Percentiles rank a stretch among this genome's conserved stretches.
phyloP scores from a whole-genome alignment of 768 basidiomycete species.

The Neoboletus magnificus region DNA sequence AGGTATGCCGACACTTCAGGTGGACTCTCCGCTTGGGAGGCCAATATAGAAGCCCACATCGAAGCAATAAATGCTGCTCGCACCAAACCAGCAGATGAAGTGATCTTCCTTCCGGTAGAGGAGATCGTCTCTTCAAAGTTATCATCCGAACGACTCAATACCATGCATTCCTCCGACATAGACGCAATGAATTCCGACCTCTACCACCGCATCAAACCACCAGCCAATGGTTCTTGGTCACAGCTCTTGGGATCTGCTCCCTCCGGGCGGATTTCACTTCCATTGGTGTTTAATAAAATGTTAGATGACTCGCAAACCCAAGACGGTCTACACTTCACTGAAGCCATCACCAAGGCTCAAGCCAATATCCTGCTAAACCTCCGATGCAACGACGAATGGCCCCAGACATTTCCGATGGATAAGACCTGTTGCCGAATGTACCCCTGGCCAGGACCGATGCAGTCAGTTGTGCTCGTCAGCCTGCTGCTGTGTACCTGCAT shows the following conservation, averaged over 20 bases:
- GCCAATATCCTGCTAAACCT: constrained; percentile 77
- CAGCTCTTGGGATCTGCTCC: constrained; percentile 24
- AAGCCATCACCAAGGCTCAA: constrained; percentile 59
- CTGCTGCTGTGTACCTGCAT: constrained; percentile 53
- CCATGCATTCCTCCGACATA: constrained; percentile 75
- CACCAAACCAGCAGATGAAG: constrained; percentile 57
- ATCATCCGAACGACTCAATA: constrained; percentile 55
- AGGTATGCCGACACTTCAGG: constrained; percentile 70
- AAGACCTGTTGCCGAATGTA: constrained; percentile 83
- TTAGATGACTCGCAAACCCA: constrained; percentile 68
- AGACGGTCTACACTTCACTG: constrained; percentile 82
- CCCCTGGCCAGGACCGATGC: constrained; percentile 57
- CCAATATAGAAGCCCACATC: constrained; percentile 66
- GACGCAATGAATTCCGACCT: constrained; percentile 91
- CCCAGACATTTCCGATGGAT: constrained; percentile 60
- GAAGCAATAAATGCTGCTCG: constrained; percentile 39
- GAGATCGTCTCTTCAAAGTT: constrained; percentile 66
- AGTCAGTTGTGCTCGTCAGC: constrained; percentile 48
- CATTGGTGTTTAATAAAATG: constrained; percentile 80
- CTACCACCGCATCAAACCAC: constrained; percentile 57
- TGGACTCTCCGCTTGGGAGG: constrained; percentile 76
- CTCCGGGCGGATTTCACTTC: constrained; percentile 50
- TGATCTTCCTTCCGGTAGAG: constrained; percentile 78
- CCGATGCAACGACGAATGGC: constrained; percentile 70
- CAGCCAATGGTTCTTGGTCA: constrained; percentile 28